Percentiles rank a stretch among this genome's conserved stretches.
These are phyloP conservation scores for Neolentinus lepideus DNA, from an alignment of 1,284 basidiomycete species.

Conservation along the genomic window DNA sequence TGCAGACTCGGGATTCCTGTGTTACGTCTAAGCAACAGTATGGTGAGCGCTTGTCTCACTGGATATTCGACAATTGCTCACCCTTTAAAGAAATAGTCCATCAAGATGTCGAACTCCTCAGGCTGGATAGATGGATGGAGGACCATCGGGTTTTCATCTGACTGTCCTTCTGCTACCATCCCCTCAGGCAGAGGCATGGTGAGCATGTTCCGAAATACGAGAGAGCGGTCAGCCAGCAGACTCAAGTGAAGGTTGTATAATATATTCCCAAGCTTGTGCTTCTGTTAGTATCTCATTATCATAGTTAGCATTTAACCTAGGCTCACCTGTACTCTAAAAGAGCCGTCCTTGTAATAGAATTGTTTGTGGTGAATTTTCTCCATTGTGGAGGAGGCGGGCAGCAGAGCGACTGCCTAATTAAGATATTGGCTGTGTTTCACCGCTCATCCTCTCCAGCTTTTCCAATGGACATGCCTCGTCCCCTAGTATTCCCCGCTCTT, in stretches of 20 bases:
- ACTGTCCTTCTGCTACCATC: background rate
- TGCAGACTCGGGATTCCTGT: background rate
- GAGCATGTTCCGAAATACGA: background rate
- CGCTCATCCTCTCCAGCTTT: background rate
- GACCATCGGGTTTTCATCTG: background rate
- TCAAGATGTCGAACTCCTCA: background rate
- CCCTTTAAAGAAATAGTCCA: background rate
- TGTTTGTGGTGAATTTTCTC: background rate
- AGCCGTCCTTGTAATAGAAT: background rate
- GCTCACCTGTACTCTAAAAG: background rate
- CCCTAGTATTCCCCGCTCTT: slow-evolving; percentile 2
- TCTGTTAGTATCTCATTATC: background rate
- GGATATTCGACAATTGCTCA: background rate
- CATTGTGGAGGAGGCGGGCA: background rate
- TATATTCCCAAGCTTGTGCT: background rate
- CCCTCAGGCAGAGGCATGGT: background rate
- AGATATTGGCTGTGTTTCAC: background rate
- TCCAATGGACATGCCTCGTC: slow-evolving; percentile 1
- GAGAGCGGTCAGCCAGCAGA: background rate
- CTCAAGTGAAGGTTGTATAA: background rate
- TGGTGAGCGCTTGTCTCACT: background rate
- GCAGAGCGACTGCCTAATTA: background rate
- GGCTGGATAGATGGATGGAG: background rate
- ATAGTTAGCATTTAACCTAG: background rate
- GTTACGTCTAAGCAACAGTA: background rate